Conservation (phyloP, 2,329 filamentous ascomycete species). For the Clathrospora elynae region DNA sequence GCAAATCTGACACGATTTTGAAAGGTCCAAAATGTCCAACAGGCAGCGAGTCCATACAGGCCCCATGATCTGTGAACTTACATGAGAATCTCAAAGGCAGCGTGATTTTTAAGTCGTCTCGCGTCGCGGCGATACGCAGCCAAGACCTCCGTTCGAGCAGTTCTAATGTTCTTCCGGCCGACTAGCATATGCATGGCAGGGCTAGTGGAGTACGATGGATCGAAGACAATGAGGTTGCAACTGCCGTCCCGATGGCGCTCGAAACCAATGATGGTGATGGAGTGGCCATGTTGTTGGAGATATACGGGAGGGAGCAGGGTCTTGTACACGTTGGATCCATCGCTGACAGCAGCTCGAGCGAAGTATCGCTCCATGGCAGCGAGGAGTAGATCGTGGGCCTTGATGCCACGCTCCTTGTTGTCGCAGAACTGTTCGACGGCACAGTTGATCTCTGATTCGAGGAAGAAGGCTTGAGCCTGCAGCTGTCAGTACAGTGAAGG, state of each 20-base stretch:
- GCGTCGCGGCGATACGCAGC: constrained; percentile 70
- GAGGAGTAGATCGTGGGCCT: constrained; percentile 63
- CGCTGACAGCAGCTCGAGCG: constrained; percentile 55
- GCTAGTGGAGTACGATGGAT: constrained; percentile 79
- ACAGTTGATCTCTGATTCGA: constrained; percentile 65
- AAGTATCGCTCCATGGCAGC: constrained; percentile 77
- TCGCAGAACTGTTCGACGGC: constrained; percentile 59
- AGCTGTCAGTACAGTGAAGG: constrained; percentile 15
- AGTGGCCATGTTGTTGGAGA: constrained; percentile 89
- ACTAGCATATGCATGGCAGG: constrained; percentile 64
- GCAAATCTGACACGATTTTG: too few species aligned
- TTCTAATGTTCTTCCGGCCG: constrained; percentile 55
- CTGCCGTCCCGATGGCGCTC: constrained; percentile 70
- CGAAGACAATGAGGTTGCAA: constrained; percentile 79
- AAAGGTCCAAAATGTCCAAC: too few species aligned
- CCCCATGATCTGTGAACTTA: constrained; percentile 54
- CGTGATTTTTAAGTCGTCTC: constrained; percentile 70
- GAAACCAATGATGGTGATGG: constrained; percentile 85
- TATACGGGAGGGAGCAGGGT: constrained; percentile 85
- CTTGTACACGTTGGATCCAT: constrained; percentile 64
- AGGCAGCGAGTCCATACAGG: too few species aligned
- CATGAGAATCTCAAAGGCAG: constrained; percentile 80
- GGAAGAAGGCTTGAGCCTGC: constrained; percentile 79
- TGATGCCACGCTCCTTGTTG: constrained; percentile 52
- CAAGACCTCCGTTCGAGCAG: constrained; percentile 62